phyloP scores from a whole-genome alignment of 2,329 filamentous ascomycete species.

The Talaromyces rugulosus region DNA sequence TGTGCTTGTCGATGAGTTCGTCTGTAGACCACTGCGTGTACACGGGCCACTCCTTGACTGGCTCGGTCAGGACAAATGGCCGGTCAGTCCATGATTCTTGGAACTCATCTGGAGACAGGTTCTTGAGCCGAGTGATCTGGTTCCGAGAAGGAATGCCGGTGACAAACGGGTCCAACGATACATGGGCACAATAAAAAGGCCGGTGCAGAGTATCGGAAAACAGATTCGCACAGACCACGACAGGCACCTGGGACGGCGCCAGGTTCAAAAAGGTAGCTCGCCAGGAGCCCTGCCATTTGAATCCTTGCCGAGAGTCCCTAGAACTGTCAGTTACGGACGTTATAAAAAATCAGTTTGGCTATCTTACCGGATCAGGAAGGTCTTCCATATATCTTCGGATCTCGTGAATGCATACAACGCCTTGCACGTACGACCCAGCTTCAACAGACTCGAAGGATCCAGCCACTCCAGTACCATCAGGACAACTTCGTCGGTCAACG shows the following conservation, averaged over 20 bases:
- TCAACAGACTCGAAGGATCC: slow-evolving; percentile 58
- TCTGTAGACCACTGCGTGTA: slow-evolving; percentile 70
- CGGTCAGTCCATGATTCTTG: slow-evolving; percentile 68
- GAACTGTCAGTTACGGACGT: not conserved
- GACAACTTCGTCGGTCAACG: slow-evolving; percentile 76
- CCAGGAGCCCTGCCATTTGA: slow-evolving; percentile 80
- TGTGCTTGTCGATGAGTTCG: slow-evolving; percentile 61
- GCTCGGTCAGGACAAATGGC: slow-evolving; percentile 82
- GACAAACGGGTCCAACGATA: slow-evolving; percentile 62
- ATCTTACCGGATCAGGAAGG: slow-evolving; percentile 78
- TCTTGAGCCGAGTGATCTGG: slow-evolving; percentile 63
- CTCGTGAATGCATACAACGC: slow-evolving; percentile 81
- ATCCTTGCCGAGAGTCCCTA: slow-evolving; percentile 28
- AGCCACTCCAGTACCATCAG: slow-evolving; percentile 71
- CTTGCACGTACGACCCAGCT: slow-evolving; percentile 73
- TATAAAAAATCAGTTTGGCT: not conserved
- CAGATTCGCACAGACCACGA: slow-evolving; percentile 68
- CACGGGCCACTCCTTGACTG: slow-evolving; percentile 77
- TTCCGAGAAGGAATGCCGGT: slow-evolving; percentile 69
- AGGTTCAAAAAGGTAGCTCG: slow-evolving; percentile 69
- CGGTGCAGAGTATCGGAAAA: slow-evolving; percentile 89
- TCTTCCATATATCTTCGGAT: slow-evolving; percentile 85
- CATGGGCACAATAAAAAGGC: slow-evolving; percentile 83
- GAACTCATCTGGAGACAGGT: slow-evolving; percentile 71
- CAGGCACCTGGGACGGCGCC: slow-evolving; percentile 48